Base-by-base conservation (phyloP, 805 yeast species). In the Sugiyamaella mastotermitis region DNA sequence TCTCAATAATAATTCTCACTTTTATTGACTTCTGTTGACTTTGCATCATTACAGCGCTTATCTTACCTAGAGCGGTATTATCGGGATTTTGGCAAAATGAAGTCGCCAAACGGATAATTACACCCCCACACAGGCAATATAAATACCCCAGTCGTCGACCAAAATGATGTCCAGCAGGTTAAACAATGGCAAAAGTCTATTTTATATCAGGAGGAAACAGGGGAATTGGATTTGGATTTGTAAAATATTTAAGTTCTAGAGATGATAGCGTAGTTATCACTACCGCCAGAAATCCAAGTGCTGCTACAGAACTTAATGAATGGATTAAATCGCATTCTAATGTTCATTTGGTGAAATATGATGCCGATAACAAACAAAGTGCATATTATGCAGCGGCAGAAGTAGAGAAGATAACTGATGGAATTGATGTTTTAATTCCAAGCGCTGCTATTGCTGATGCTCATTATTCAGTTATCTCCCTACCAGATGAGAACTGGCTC, bases 141-240 rank as follows among this genome's bases (percentile, higher is more conserved):
- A n/a, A n/a, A n/a, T n/a, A n/a, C n/a, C n/a, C n/a, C n/a, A n/a
- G n/a, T n/a, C n/a, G n/a, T n/a, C n/a, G n/a, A n/a, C n/a, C n/a
- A n/a, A n/a, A n/a, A n/a, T n/a, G n/a, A n/a, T n/a, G n/a, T n/a
- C n/a, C n/a, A n/a, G n/a, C n/a, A n/a, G n/a, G n/a, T n/a, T n/a
- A n/a, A n/a, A n/a, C n/a, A n/a, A 51, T 27, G 57, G 50, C 19
- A 35, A 43, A n/a, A 37, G 57, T 47, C 3, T 57, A 53, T 36
- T 35, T 59, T 7, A 43, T 63, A 31, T 58, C 66, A 2, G 68
- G 68, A 11, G 55, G 55, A 2, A 53, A 56, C 17, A 41, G 62
- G 5, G 67, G 68, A 18, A 46, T 63, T 26, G 68, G 67, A 1
- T 53, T 53, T 20, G 61, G 62, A 7, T 31, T 64, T 6, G 64